Evolutionary conservation across 2,329 filamentous ascomycete genomes (phyloP).

Genomic region (Fragosphaeria purpurea): DNA sequence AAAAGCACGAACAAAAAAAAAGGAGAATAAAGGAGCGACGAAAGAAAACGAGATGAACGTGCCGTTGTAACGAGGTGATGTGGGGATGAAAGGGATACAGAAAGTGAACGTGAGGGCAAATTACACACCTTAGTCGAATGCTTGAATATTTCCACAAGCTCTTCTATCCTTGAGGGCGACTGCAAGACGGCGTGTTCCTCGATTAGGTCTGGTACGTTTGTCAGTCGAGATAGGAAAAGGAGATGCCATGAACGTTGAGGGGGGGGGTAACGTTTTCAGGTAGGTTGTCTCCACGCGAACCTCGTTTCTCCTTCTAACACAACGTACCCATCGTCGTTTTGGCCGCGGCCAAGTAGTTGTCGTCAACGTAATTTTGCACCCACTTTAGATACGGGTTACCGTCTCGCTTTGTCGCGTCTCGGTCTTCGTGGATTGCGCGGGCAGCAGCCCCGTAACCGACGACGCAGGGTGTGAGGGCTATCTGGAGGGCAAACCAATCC

Average conservation of each 20-base stretch:
- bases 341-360: slow-evolving; percentile 68
- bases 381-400: slow-evolving; percentile 77
- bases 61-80: too few species aligned
- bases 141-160: slow-evolving; percentile 74
- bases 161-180: slow-evolving; percentile 66
- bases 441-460: slow-evolving; percentile 83
- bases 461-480: slow-evolving; percentile 76
- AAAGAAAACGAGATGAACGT: too few species aligned
- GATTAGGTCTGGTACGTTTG: slow-evolving; percentile 36
- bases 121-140: slow-evolving; percentile 67
- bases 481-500: slow-evolving; percentile 78
- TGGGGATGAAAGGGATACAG: too few species aligned
- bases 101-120: too few species aligned
- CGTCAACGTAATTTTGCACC: slow-evolving; percentile 80
- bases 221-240: too few species aligned
- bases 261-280: too few species aligned
- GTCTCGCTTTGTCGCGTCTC: slow-evolving; percentile 44
- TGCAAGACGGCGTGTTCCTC: slow-evolving; percentile 66
- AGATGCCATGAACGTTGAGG: too few species aligned
- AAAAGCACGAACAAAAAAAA: too few species aligned
- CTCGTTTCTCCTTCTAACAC: too few species aligned
- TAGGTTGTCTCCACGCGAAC: too few species aligned
- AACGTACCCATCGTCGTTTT: slow-evolving; percentile 55
- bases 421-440: slow-evolving; percentile 54
- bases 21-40: too few species aligned